A percentile compares a stretch with the other conserved stretches of the same genome.
Evolutionary conservation across 208 protist species (phyloP).

Genomic region (Leishmania lainsoni): DNA sequence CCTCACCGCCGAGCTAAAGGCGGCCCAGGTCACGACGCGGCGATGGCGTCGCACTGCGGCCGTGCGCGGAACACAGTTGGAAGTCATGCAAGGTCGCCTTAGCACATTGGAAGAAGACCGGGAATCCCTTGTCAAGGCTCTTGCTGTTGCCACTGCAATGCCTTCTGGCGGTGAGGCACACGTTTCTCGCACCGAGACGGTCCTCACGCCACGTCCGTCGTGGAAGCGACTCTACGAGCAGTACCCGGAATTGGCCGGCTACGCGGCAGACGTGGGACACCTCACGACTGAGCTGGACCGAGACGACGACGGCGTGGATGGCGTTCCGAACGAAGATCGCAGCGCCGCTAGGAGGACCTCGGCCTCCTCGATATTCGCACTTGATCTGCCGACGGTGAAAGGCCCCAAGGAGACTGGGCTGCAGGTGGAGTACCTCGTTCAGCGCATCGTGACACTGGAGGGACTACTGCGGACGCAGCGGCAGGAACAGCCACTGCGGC

Average conservation of each 20-base stretch:
- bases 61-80: constrained; percentile 78
- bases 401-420: constrained; percentile 50
- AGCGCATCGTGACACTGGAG: constrained; percentile 47
- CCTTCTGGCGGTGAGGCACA: not conserved
- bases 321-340: not conserved
- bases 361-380: not conserved
- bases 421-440: constrained; percentile 80
- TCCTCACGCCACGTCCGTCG: constrained; percentile 78
- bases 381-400: constrained; percentile 27
- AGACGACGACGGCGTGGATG: not conserved
- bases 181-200: constrained; percentile 1
- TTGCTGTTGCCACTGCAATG: not conserved
- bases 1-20: constrained; percentile 57
- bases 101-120: constrained; percentile 50
- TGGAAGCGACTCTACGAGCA: constrained; percentile 47
- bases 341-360: not conserved
- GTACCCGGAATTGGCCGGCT: constrained; percentile 49
- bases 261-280: constrained; percentile 25
- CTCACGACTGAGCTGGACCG: constrained; percentile 17
- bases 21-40: constrained; percentile 44
- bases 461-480: constrained; percentile 23
- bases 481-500: constrained; percentile 5
- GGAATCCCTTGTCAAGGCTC: constrained; percentile 20
- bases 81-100: constrained; percentile 71
- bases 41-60: constrained; percentile 77